Evolutionary conservation across 2,329 filamentous ascomycete species (phyloP).

Genomic region (Venturia effusa): DNA sequence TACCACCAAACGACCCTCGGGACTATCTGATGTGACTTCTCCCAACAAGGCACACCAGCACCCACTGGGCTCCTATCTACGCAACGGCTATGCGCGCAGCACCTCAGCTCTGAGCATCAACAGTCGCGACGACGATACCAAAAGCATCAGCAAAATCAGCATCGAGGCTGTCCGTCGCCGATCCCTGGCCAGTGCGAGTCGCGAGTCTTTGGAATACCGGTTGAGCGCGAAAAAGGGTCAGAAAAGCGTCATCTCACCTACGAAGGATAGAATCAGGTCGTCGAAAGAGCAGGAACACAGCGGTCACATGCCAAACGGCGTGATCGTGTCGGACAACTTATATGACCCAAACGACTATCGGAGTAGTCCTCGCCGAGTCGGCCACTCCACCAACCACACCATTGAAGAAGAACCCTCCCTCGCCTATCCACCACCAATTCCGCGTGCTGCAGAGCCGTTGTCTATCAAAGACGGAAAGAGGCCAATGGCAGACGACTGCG

Average conservation of each 20-base stretch:
- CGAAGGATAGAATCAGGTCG: neutral
- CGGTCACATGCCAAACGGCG: neutral
- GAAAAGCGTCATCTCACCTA: conserved; percentile 1
- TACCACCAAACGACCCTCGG: conserved; percentile 71
- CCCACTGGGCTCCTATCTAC: conserved; percentile 1
- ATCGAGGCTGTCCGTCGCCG: conserved; percentile 23
- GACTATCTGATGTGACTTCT: conserved; percentile 60
- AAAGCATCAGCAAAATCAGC: conserved; percentile 31
- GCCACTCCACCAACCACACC: neutral
- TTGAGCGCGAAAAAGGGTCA: conserved; percentile 18
- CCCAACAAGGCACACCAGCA: conserved; percentile 30
- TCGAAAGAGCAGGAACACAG: neutral
- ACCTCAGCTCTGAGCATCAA: conserved; percentile 18
- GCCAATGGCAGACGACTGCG: conserved; percentile 1
- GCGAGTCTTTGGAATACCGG: conserved; percentile 26
- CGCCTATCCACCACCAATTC: conserved; percentile 1
- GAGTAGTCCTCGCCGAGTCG: conserved; percentile 1
- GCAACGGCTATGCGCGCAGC: conserved; percentile 1
- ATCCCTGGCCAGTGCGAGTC: conserved; percentile 21
- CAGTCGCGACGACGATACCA: conserved; percentile 20
- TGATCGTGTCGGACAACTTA: conserved; percentile 4
- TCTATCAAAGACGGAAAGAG: conserved; percentile 6
- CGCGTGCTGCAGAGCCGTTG: neutral
- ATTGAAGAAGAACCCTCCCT: conserved; percentile 7
- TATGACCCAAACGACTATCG: neutral